Base-by-base conservation (phyloP, 2,329 filamentous ascomycete species). In the Blastomyces silverae region DNA sequence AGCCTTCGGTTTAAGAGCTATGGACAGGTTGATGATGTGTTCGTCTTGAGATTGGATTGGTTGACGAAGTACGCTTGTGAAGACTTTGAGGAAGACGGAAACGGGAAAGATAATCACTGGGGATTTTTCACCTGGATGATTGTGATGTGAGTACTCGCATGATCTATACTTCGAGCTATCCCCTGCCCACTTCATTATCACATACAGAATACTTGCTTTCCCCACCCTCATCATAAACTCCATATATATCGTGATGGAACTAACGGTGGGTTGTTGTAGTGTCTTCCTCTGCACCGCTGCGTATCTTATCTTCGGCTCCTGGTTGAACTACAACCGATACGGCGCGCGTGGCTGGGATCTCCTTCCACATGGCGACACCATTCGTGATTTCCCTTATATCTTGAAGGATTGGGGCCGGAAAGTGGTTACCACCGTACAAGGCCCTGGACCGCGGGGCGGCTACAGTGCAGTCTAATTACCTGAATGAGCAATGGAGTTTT, bases 321-420 rank as follows among this genome's bases (percentile, higher is more conserved):
- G 94, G 94, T 87, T 97, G 76, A 97, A 97, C 82, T 97, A 97
- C 83, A 97, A 92, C 80, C 90, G 92, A 67, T 96, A 96, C 77
- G 93, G 93, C 59, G 92, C 93, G 62, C 85, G 93, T 56, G 94
- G 94, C 65, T 97, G 92, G 92, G 94, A 97, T 73, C 83, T 97
- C 22, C 82, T 97, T 22, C 94, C 94, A 17, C 93, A 97, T 75
- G 90, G 90, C 69, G 94, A 99, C 76, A 89, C 90, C 0, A 89
- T 97, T 71, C 88, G 93, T 68, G 94, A 99, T 73, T 79, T 97
- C 25, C 94, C 94, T 2, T 97, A 97, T 74, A 83, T 97, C 63
- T 78, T 96, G 68, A 92, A 93, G 78, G 94, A 99, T 77, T 96
- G 90, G 86, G 83, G 85, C 20, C 85, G 91, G 65, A 85, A 88